phyloP scores from a whole-genome alignment of 2,329 filamentous ascomycete genomes.

The Arachnopeziza araneosa region DNA sequence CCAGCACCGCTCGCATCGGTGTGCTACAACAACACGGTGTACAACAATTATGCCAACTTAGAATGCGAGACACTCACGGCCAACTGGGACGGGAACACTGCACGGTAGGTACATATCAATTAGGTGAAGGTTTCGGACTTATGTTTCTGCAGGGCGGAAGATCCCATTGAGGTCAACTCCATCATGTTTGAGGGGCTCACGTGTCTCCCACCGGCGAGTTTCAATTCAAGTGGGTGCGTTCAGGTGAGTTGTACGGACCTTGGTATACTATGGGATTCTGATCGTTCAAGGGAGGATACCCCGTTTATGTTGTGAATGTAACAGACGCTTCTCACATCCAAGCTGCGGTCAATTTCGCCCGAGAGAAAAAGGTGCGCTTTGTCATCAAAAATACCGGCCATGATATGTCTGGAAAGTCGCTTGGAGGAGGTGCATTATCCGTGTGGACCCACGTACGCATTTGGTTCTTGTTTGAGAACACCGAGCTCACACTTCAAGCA shows the following conservation, averaged over 20 bases:
- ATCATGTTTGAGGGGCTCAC: background rate
- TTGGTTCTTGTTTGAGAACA: background rate
- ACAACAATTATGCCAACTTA: background rate
- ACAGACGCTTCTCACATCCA: background rate
- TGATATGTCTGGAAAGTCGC: background rate
- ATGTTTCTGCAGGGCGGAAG: background rate
- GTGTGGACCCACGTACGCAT: background rate
- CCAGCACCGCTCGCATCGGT: background rate
- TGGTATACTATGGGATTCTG: no score
- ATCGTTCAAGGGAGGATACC: background rate
- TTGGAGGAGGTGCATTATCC: background rate
- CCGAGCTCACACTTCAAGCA: background rate
- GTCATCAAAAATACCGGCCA: background rate
- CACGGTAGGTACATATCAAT: background rate
- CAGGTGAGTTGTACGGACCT: background rate
- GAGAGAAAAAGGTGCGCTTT: background rate
- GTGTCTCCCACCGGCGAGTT: background rate
- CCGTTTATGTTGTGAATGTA: background rate
- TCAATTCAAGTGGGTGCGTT: background rate
- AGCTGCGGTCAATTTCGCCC: background rate
- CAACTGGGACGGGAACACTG: background rate
- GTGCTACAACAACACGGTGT: background rate
- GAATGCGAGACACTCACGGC: background rate
- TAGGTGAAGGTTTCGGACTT: no score
- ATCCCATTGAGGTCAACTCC: background rate